Base-by-base conservation (phyloP, 2,329 filamentous ascomycete species). In the Talaromyces sp. region DNA sequence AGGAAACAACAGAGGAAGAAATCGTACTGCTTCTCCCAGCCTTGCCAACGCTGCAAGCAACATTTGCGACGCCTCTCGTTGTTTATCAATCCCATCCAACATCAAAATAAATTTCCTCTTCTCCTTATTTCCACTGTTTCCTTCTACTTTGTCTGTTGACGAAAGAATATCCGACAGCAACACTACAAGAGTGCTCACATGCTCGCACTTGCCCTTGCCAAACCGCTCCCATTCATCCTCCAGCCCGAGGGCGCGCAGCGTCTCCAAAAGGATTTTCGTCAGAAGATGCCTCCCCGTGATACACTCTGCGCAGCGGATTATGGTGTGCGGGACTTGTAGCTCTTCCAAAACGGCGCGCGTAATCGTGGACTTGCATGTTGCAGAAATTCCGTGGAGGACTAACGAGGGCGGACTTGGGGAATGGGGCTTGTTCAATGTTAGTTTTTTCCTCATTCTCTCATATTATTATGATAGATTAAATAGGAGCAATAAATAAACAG, bases 1-100 rank as follows among this genome's bases (percentile, higher is more conserved):
- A 52, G 26, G 38, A 4, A 17, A 52, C 24, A n/a, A 29, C 49
- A 6, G 11, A 52, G 26, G 38, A 4, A 19, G 31, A 19, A 19
- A 54, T 77, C 87, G 68, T 77, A 95, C 90, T 63, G 88, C 83
- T 73, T 97, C 92, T 14, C 90, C 89, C 21, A 99, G 75, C 63
- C 93, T 84, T 24, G 89, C 90, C 63, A 99, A 77, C 13, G 90
- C 92, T 32, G 93, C 87, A 4, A 96, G 77, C 14, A 98, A 77
- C 1, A 91, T 96, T 2, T 86, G 82, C 6, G 89, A 86, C 6
- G 89, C 86, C 70, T 98, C 93, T 68, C 89, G 83, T 73, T 96
- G 90, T 64, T 83, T 84, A 73, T 98, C 93, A 60, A 98, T 88
- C 11, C 86, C 90, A 78, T 98, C 95, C 64, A 98, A 83, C 11